Evolutionary conservation across 176 grass and related monocot species (phyloP).

Genomic region (Rhynchospora tenuis): DNA sequence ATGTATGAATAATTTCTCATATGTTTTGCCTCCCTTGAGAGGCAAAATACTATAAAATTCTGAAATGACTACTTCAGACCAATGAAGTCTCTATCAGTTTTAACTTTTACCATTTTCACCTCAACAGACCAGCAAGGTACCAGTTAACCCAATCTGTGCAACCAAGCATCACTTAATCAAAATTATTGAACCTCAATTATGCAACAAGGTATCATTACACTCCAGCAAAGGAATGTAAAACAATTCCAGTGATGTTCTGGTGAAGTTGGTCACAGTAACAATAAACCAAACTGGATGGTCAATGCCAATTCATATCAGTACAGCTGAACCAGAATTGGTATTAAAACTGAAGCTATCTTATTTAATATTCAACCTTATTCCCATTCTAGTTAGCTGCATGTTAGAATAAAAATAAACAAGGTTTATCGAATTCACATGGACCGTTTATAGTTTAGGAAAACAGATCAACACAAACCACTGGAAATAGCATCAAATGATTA

Average conservation of each 20-base stretch:
- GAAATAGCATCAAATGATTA: background rate
- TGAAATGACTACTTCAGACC: background rate
- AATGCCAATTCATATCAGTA: background rate
- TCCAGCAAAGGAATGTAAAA: background rate
- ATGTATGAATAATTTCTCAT: background rate
- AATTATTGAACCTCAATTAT: background rate
- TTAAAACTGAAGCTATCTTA: background rate
- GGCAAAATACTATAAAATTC: background rate
- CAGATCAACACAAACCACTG: background rate
- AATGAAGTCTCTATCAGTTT: background rate
- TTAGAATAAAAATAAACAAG: background rate
- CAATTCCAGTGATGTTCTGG: background rate
- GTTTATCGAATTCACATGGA: no score
- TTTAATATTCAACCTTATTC: background rate
- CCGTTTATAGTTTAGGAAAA: background rate
- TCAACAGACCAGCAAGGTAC: background rate
- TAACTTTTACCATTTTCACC: background rate
- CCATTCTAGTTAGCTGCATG: background rate
- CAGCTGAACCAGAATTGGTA: background rate
- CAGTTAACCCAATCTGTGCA: background rate
- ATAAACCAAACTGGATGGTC: background rate
- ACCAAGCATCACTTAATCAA: background rate
- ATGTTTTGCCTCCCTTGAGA: background rate
- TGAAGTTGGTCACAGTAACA: background rate
- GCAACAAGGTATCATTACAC: background rate